phyloP scores from a whole-genome alignment of 768 basidiomycete species.

The Russula sp. region DNA sequence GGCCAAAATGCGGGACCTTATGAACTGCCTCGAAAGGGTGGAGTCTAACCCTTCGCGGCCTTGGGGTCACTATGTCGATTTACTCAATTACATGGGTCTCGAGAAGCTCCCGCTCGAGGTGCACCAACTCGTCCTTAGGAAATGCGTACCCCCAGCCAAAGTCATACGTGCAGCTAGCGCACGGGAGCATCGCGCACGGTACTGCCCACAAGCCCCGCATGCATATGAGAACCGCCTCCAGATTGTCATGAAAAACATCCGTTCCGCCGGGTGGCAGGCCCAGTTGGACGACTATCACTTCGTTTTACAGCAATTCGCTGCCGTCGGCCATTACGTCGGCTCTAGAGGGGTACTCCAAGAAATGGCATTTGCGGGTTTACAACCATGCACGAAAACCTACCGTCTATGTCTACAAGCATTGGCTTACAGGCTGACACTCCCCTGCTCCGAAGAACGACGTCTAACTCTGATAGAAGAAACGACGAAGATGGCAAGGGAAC shows the following conservation, averaged over 20 bases:
- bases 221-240: slow-evolving; percentile 61
- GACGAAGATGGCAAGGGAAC: slow-evolving; percentile 38
- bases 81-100: slow-evolving; percentile 42
- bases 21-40: slow-evolving; percentile 14
- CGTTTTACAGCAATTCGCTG: slow-evolving; percentile 67
- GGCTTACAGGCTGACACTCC: slow-evolving; percentile 57
- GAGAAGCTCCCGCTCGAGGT: slow-evolving; percentile 51
- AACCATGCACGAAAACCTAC: slow-evolving; percentile 50
- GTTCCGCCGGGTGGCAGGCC: slow-evolving; percentile 39
- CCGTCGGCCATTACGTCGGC: slow-evolving; percentile 61
- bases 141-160: slow-evolving; percentile 45
- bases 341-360: slow-evolving; percentile 56
- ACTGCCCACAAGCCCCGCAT: slow-evolving; percentile 37
- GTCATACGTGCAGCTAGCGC: slow-evolving; percentile 40
- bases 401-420: slow-evolving; percentile 62
- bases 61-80: slow-evolving; percentile 57
- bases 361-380: slow-evolving; percentile 37
- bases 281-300: slow-evolving; percentile 65
- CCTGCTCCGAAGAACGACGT: slow-evolving; percentile 36
- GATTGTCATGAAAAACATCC: slow-evolving; percentile 63
- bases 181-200: slow-evolving; percentile 34
- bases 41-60: slow-evolving; percentile 38
- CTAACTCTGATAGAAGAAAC: slow-evolving; percentile 35
- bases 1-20: slow-evolving; percentile 14
- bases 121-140: slow-evolving; percentile 64